These are phyloP conservation scores for Lecanicillium sp. DNA, from an alignment of 2,329 filamentous ascomycete genomes.

Conservation along the genomic window DNA sequence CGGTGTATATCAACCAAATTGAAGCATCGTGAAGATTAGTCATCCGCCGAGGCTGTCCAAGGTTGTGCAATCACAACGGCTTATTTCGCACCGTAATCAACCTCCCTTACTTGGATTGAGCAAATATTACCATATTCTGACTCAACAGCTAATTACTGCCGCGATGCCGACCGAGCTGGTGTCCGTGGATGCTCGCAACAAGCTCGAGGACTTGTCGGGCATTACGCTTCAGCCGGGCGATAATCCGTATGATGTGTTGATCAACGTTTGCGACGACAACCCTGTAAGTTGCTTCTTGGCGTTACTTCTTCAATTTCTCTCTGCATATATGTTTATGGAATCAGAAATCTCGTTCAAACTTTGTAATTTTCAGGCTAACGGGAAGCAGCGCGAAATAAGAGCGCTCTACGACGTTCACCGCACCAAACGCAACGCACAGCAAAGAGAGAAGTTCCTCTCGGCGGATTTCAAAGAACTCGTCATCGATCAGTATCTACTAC, in stretches of 20 bases:
- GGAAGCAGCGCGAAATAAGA: constrained; percentile 55
- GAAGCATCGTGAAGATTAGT: no score
- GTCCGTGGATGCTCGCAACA: constrained; percentile 36
- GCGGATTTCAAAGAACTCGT: constrained; percentile 60
- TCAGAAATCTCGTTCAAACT: no score
- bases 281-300: constrained; percentile 41
- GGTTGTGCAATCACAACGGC: no score
- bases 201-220: constrained; percentile 47
- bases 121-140: background rate
- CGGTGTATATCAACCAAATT: no score
- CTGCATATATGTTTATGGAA: no score
- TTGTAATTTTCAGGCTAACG: background rate
- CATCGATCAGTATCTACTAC: constrained; percentile 67
- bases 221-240: constrained; percentile 40
- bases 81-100: no score
- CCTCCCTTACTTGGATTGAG: no score
- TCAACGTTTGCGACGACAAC: constrained; percentile 57
- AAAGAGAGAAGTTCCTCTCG: constrained; percentile 64
- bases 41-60: no score
- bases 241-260: constrained; percentile 72
- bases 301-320: background rate
- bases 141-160: background rate
- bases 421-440: constrained; percentile 64
- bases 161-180: constrained; percentile 20
- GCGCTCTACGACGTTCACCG: constrained; percentile 67